Conservation (phyloP, 2,329 filamentous ascomycete genomes). For the Ophiostoma triangulosporum region DNA sequence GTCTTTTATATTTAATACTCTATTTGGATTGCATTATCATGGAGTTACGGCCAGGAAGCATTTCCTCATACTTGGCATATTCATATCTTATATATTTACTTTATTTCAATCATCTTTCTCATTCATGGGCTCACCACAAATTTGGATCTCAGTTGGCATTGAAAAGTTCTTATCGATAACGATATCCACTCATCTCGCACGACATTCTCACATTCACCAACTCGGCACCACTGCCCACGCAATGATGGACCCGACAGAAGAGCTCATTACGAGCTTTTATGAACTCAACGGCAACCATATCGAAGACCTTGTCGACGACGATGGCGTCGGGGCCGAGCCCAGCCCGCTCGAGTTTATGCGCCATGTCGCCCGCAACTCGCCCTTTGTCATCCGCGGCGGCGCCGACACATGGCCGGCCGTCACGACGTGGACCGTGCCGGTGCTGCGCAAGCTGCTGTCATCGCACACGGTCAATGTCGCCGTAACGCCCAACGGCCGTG, state of each 20-base stretch:
- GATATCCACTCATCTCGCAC: not conserved
- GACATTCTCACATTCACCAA: too few relatives aligned
- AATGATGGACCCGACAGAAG: slow-evolving; percentile 31
- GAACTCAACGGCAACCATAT: slow-evolving; percentile 53
- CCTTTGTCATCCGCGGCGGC: slow-evolving; percentile 56
- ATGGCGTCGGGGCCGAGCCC: slow-evolving; percentile 31
- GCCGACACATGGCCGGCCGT: slow-evolving; percentile 51
- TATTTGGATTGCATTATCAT: slow-evolving; percentile 3
- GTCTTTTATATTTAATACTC: not conserved
- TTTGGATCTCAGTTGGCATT: not conserved
- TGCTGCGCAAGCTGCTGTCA: slow-evolving; percentile 41
- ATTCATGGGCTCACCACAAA: not conserved
- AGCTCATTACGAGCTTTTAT: slow-evolving; percentile 56
- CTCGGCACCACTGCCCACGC: too few relatives aligned
- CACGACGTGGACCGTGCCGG: slow-evolving; percentile 46
- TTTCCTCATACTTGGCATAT: not conserved
- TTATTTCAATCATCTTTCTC: not conserved
- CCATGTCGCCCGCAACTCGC: slow-evolving; percentile 58
- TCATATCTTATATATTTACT: not conserved
- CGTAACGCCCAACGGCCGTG: slow-evolving; percentile 57
- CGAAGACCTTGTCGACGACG: slow-evolving; percentile 37
- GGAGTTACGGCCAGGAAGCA: slow-evolving; percentile 1
- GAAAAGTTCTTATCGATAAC: not conserved
- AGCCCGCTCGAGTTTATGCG: slow-evolving; percentile 70
- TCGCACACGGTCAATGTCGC: slow-evolving; percentile 57